Evolutionary conservation across 192 early-diverging fungal genomes (phyloP).

Genomic region (Entomortierella parvispora): DNA sequence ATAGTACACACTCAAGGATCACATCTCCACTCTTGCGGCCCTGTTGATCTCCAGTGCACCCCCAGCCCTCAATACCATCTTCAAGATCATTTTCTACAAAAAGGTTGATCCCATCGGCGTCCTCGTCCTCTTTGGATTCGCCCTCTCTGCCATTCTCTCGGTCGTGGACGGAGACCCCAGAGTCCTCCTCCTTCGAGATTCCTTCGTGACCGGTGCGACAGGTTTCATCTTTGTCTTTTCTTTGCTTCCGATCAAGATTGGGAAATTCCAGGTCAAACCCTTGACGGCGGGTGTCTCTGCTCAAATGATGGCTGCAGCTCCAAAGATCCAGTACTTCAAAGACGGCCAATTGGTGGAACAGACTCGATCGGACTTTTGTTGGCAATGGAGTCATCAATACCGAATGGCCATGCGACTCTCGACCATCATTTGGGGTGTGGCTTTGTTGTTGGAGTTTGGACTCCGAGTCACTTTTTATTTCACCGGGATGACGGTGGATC

Average conservation of each 20-base stretch:
- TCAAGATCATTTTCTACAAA: slow-evolving; percentile 32
- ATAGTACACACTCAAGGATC: slow-evolving; percentile 38
- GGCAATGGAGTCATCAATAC: slow-evolving; percentile 44
- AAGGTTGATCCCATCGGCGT: slow-evolving; percentile 48
- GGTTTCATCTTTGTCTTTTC: slow-evolving; percentile 51
- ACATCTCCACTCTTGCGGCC: slow-evolving; percentile 37
- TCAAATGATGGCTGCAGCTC: slow-evolving; percentile 45
- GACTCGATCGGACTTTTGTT: slow-evolving; percentile 46
- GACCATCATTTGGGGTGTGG: slow-evolving; percentile 53
- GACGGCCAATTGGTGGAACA: slow-evolving; percentile 40
- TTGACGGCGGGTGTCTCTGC: slow-evolving; percentile 50
- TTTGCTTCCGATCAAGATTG: slow-evolving; percentile 47
- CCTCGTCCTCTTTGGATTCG: slow-evolving; percentile 50
- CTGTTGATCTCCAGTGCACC: slow-evolving; percentile 54
- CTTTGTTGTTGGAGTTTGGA: slow-evolving; percentile 55
- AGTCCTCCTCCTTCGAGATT: slow-evolving; percentile 56
- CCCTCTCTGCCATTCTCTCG: slow-evolving; percentile 52
- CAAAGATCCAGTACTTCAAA: slow-evolving; percentile 25
- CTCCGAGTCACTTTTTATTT: slow-evolving; percentile 47
- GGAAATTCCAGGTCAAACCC: slow-evolving; percentile 43
- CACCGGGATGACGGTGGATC: slow-evolving; percentile 46
- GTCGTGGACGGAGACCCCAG: slow-evolving; percentile 53
- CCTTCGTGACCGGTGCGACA: slow-evolving; percentile 48
- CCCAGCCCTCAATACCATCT: slow-evolving; percentile 35
- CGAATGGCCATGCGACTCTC: slow-evolving; percentile 38